Evolutionary conservation across 2,329 filamentous ascomycete species (phyloP).

Genomic region (Penicillium sp.): DNA sequence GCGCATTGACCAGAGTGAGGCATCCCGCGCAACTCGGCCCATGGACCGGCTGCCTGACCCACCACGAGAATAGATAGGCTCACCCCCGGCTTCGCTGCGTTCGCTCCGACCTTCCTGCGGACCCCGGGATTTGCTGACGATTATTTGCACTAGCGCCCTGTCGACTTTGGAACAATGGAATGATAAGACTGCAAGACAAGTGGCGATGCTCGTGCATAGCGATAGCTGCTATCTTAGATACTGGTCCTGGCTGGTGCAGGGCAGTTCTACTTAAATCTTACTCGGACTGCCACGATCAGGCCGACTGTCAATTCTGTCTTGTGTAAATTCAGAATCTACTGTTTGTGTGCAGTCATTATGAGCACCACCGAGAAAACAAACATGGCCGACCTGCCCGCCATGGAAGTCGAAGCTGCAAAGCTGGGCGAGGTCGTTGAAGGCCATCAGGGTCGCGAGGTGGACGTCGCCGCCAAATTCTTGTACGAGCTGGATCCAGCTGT

Average conservation of each 20-base stretch:
- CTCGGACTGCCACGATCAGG: too few species aligned
- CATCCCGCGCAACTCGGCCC: neutral
- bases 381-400: neutral
- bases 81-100: neutral
- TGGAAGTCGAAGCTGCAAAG: constrained; percentile 3
- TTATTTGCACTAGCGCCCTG: neutral
- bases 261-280: too few species aligned
- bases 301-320: neutral
- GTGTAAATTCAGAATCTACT: neutral
- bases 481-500: too few species aligned
- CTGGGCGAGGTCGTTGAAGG: too few species aligned
- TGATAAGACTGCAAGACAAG: too few species aligned
- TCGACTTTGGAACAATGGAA: neutral
- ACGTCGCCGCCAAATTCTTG: too few species aligned
- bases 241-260: too few species aligned
- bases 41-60: too few species aligned
- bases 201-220: too few species aligned
- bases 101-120: constrained; percentile 13
- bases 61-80: neutral
- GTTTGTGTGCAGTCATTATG: neutral
- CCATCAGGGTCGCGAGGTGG: too few species aligned
- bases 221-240: too few species aligned
- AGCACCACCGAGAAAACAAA: neutral
- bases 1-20: neutral
- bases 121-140: too few species aligned